Evolutionary conservation across 208 protist species (phyloP).

Genomic region (Trichomonas tenax): DNA sequence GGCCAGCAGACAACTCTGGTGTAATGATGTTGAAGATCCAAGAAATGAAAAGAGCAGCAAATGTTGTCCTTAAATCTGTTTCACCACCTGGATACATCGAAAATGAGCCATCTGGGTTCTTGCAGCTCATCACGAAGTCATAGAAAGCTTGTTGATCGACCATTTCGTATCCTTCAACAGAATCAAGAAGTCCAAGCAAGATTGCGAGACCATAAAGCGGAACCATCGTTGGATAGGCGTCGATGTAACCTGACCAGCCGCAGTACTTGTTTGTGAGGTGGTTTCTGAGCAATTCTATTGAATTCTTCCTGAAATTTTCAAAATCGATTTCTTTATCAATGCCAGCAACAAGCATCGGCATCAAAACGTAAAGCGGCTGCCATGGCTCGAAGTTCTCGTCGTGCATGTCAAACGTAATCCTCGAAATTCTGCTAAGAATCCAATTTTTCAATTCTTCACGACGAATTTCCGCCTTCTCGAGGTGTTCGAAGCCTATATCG

Average conservation of each 20-base stretch:
- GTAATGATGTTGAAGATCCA: background rate
- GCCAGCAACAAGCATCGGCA: too few relatives aligned
- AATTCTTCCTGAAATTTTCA: too few relatives aligned
- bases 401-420: too few relatives aligned
- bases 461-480: too few relatives aligned
- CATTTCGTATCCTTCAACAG: constrained; percentile 15
- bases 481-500: too few relatives aligned
- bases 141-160: constrained; percentile 7
- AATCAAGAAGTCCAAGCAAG: constrained; percentile 44
- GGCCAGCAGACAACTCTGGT: background rate
- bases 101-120: constrained; percentile 47
- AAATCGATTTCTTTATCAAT: too few relatives aligned
- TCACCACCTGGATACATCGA: constrained; percentile 52
- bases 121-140: background rate
- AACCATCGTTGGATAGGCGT: background rate
- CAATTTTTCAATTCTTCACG: too few relatives aligned
- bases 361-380: too few relatives aligned
- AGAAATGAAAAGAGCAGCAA: background rate
- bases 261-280: background rate
- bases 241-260: background rate
- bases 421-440: too few relatives aligned
- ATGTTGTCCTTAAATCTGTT: constrained; percentile 41
- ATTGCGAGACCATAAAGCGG: constrained; percentile 45
- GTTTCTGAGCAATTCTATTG: too few relatives aligned
- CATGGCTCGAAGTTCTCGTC: too few relatives aligned